Evolutionary conservation across 1,284 basidiomycete genomes (phyloP), one percentile per base, ranked within the genome.

Genomic region (Phellinidium pouzarii): DNA sequence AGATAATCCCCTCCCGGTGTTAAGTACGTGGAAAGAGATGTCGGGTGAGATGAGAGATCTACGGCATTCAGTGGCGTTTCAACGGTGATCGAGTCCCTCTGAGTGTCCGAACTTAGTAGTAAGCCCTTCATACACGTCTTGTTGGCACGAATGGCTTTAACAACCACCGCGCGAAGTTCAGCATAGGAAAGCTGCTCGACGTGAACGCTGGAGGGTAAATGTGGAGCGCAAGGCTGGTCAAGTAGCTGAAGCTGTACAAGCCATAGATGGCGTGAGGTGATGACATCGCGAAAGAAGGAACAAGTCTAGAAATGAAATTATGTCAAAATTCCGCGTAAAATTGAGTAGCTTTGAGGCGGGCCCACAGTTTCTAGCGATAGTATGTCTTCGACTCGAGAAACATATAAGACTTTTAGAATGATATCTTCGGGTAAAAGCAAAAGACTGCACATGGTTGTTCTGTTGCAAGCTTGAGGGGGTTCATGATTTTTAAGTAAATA

Each of bases 141-240:
- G 19, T 44, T 22, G 20, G 29, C 27, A 14, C 31, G 25, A 9
- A 44, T 26, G 41, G 49, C 22, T n/a, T 11, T 44, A 8, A 51
- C n/a, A 12, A 44, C 42, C n/a, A 51, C 9, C n/a, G 27, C 19
- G 12, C 49, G 49, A 17, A 51, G 41, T 19, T 51, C 49, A 9
- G 29, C 20, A 42, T 37, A 37, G 14, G 25, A 12, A 19, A 44
- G 49, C n/a, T 22, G 11, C 14, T 37, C 11, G 23, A 43, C 34
- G 14, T 44, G 29, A 29, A 51, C 17, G 22, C 44, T 17, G 4
- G 17, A 17, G 9, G 23, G 48, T 14, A 50, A 25, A 12, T 40
- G 20, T 2, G 48, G 48, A 14, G 48, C 37, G 25, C 41, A 42
- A 2, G 38, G 22, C 17, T 50, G 48, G 12, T 42, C 26, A 29